Evolutionary conservation across 306 rosid species (phyloP), one percentile per base, ranked within the genome.

Genomic region (Cicer chorassanicum): DNA sequence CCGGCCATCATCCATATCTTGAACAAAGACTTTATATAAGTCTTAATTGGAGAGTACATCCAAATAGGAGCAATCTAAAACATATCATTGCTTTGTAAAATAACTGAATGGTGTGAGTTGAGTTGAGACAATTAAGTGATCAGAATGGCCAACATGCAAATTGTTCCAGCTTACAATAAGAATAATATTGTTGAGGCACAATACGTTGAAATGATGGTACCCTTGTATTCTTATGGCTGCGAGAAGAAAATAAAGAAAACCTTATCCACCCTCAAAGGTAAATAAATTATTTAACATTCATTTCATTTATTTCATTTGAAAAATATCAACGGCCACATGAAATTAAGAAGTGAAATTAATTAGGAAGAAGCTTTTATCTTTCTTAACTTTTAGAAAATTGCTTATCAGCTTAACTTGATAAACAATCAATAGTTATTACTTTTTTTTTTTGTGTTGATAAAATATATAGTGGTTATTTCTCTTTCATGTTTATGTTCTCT

Each of bases 151-250:
- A 85, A 87, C 82, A 76, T 88, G 89, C 98, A 92, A 79, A 92
- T 92, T 42, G 89, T 90, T 68, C 78, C 84, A 16, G 89, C 90
- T 57, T 84, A 54, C 78, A 82, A 80, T 75, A 87, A 75, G 14
- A 81, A 80, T 73, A 87, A 75, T 34, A 81, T 70, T 78, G 96
- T 92, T 75, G 98, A 89, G 79, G 87, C 93, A 46, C 98, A 90
- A 68, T 86, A 83, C 48, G 98, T 93, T 72, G 98, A 93, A 83
- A 89, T 93, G 96, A 90, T 84, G 89, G 96, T 92, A 76, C 96
- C 98, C 18, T 88, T 92, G 45, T 92, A 90, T 75, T 92, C 96
- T 57, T 88, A 71, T 84, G 98, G 98, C 42, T 92, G 98, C 55
- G 92, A 77, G 84, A 90, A 82, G 90, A 92, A 92, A 85, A 72